Evolutionary conservation across 202 grass and related monocot genomes (phyloP).

Genomic region (Schoenoplectus tabernaemontani): DNA sequence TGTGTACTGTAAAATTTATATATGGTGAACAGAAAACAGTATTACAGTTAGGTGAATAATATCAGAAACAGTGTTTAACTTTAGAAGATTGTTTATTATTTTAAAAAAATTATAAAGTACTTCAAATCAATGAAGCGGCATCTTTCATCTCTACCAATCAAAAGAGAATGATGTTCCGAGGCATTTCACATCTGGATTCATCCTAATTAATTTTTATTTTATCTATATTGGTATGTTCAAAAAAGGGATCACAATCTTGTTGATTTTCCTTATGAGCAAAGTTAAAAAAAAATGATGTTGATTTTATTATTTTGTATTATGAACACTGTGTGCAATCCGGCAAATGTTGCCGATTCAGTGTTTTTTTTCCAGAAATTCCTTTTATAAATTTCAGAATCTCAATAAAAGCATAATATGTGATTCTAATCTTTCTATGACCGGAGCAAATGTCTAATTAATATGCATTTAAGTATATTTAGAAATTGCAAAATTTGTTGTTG

Average conservation of each 20-base stretch:
- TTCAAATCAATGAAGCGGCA: background rate
- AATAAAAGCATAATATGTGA: no score
- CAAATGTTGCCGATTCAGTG: no score
- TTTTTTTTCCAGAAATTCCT: background rate
- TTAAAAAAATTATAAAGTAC: no score
- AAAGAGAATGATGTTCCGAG: background rate
- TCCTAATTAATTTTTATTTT: background rate
- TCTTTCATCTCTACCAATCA: background rate
- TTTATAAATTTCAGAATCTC: no score
- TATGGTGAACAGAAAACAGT: no score
- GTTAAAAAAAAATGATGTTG: background rate
- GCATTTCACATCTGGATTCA: background rate
- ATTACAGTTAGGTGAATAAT: no score
- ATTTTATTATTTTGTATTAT: no score
- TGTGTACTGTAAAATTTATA: no score
- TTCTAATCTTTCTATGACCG: background rate
- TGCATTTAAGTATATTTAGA: background rate
- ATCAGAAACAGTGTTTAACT: background rate
- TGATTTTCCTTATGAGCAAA: background rate
- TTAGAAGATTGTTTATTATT: no score
- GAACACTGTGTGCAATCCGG: background rate
- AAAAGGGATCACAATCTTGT: background rate
- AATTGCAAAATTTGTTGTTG: background rate
- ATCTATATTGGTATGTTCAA: no score
- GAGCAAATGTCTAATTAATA: background rate